Evolutionary conservation across 2,329 filamentous ascomycete species (phyloP).

Genomic region (Arthrocladium fulminans): DNA sequence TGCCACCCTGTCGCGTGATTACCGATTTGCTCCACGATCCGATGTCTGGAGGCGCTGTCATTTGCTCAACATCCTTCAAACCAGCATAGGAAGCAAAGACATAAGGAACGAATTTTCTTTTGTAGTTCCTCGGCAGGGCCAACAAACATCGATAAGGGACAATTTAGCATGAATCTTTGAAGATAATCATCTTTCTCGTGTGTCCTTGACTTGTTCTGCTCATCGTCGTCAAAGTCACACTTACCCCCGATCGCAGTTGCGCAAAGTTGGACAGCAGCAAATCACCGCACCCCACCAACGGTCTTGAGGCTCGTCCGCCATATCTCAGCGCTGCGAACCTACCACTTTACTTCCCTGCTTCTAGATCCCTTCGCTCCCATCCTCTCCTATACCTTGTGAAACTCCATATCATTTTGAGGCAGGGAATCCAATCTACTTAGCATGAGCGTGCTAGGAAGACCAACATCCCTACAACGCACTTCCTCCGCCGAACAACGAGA

Average conservation of each 20-base stretch:
- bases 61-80: no score
- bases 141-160: neutral
- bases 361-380: neutral
- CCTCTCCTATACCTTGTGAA: neutral
- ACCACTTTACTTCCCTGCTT: neutral
- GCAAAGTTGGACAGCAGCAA: neutral
- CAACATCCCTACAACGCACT: slow-evolving; percentile 18
- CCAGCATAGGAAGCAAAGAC: no score
- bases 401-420: neutral
- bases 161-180: neutral
- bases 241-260: neutral
- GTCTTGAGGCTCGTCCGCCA: no score
- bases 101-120: no score
- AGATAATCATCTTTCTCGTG: neutral
- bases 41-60: no score
- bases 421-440: neutral
- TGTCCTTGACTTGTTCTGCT: neutral
- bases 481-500: slow-evolving; percentile 38
- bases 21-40: no score
- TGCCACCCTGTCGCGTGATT: no score
- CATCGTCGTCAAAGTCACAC: neutral
- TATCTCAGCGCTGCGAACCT: no score
- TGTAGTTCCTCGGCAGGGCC: no score
- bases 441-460: slow-evolving; percentile 5
- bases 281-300: no score